A percentile compares a stretch with the other conserved stretches of the same genome.
phyloP scores from a whole-genome alignment of 352 stramenopile species.

The Phytopythium boreale region DNA sequence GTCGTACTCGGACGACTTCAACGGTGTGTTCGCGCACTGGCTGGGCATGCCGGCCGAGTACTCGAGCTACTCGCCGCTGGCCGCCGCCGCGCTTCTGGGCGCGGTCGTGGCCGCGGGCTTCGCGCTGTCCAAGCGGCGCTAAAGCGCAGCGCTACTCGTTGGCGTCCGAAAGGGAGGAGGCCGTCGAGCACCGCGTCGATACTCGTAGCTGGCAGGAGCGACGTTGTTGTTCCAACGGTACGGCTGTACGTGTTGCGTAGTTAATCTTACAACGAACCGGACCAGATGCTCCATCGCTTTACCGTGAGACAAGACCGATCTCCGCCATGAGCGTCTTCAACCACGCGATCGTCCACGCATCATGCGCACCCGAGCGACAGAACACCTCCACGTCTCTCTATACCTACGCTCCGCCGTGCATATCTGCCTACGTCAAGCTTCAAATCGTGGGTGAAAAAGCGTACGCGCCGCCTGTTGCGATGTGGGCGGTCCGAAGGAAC shows the following conservation, averaged over 20 bases:
- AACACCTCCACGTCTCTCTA: too few species aligned
- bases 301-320: background rate
- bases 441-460: background rate
- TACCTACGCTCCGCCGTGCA: too few species aligned
- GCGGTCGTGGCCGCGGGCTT: slow-evolving; percentile 15
- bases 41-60: slow-evolving; percentile 27
- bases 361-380: too few species aligned
- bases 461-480: background rate
- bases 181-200: background rate
- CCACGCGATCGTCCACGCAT: background rate
- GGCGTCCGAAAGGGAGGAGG: background rate
- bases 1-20: slow-evolving; percentile 24
- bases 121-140: slow-evolving; percentile 23
- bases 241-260: too few species aligned
- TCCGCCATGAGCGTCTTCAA: background rate
- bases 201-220: too few species aligned
- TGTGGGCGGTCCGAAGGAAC: background rate
- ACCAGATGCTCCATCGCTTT: too few species aligned
- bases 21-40: slow-evolving; percentile 21
- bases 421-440: too few species aligned
- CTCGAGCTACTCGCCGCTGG: slow-evolving; percentile 24
- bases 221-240: background rate
- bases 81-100: slow-evolving; percentile 17
- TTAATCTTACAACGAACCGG: too few species aligned
- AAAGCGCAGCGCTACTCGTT: background rate